Conservation (phyloP, 345 rosid genomes). For the Sonneratia caseolaris region DNA sequence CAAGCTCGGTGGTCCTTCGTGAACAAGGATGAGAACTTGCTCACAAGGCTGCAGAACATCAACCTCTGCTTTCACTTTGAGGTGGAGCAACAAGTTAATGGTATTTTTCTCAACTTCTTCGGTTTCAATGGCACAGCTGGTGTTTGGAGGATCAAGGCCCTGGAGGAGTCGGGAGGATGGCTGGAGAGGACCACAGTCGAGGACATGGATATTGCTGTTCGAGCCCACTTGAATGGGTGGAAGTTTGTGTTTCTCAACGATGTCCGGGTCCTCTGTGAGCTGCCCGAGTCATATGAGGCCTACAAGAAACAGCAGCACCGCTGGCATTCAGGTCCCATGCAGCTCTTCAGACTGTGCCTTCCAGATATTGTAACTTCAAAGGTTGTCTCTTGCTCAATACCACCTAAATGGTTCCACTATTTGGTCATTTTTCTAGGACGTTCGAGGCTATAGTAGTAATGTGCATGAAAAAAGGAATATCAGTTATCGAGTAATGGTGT, state of each 20-base stretch:
- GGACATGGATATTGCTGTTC: slow-evolving; percentile 89
- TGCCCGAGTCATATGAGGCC: slow-evolving; percentile 85
- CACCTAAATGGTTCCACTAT: not conserved
- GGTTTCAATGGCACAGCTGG: slow-evolving; percentile 96
- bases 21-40: slow-evolving; percentile 87
- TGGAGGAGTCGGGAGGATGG: slow-evolving; percentile 89
- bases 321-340: slow-evolving; percentile 98
- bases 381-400: slow-evolving; percentile 23
- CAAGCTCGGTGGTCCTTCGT: slow-evolving; percentile 91
- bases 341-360: slow-evolving; percentile 70
- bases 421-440: not conserved
- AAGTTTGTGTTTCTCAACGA: slow-evolving; percentile 74
- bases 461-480: too few species aligned
- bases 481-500: too few species aligned
- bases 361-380: slow-evolving; percentile 64
- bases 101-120: slow-evolving; percentile 65
- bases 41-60: slow-evolving; percentile 81
- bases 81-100: slow-evolving; percentile 90
- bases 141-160: slow-evolving; percentile 79
- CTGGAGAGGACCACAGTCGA: slow-evolving; percentile 89
- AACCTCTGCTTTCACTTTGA: slow-evolving; percentile 87
- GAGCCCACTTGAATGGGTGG: slow-evolving; percentile 88
- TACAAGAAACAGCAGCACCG: slow-evolving; percentile 85
- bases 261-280: slow-evolving; percentile 63
- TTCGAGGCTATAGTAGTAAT: not conserved